Base-by-base conservation (phyloP, 768 basidiomycete genomes). In the Lyophyllum shimeji region DNA sequence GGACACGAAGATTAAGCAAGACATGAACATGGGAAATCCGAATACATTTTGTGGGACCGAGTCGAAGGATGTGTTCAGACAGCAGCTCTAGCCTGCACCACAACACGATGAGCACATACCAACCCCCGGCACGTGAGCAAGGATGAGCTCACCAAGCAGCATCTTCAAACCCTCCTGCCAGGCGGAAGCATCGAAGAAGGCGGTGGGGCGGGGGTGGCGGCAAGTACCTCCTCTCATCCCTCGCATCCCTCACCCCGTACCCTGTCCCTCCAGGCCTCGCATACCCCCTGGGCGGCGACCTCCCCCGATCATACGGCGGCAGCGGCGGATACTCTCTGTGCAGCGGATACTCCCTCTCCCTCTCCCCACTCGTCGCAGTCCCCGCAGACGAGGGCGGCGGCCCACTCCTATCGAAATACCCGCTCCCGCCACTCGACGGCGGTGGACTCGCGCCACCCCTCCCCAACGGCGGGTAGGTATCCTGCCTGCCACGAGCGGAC, bases 171-270 rank as follows among this genome's bases (percentile, higher is more conserved):
- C 45, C 64, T 52, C 23, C 63, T 49, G 13, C 52, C 43, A 40
- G 60, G 63, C 27, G 61, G 59, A 2, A 57, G 53, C 55, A 61
- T 60, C n/a, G 60, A 55, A 5, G 34, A 13, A 37, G 34, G 34
- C 20, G 54, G 45, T 9, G 63, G n/a, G n/a, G 39, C 1, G 69
- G 67, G 11, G 64, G 69, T 0, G 64, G 71, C 24, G 71, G 71
- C n/a, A 63, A 58, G 49, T 76, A 76, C 63, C 75, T 60, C 43
- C 72, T 58, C 46, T 76, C 74, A 55, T 74, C 75, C 52, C 74
- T 67, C 7, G 65, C 34, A 53, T 72, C 63, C 15, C 11, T 49
- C 25, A 59, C 59, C 51, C 34, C 55, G 55, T 67, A 67, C 17
- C 68, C 67, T 18, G n/a, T n/a, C n/a, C 69, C 67, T 47, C 65